phyloP scores from a whole-genome alignment of 805 yeast species.

The Starmerella stigmatis region DNA sequence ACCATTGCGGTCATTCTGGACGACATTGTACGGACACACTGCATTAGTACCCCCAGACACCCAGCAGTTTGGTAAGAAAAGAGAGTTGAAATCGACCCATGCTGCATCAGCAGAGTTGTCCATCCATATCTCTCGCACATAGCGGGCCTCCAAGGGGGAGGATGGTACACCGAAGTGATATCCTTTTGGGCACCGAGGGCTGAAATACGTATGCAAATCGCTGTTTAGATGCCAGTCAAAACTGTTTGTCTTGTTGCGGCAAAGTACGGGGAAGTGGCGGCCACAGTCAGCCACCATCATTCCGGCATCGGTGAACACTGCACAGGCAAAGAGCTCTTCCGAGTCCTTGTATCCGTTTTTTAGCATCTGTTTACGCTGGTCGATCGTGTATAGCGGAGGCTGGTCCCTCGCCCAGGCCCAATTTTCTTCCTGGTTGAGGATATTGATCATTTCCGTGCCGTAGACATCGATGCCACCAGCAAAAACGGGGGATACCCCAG shows the following conservation, averaged over 20 bases:
- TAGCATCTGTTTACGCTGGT: slow-evolving; percentile 18
- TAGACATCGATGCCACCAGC: slow-evolving; percentile 25
- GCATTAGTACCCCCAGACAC: slow-evolving; percentile 72
- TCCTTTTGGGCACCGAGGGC: slow-evolving; percentile 31
- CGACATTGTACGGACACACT: slow-evolving; percentile 62
- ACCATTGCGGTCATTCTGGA: slow-evolving; percentile 46
- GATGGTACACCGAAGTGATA: slow-evolving; percentile 39
- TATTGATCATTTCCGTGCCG: slow-evolving; percentile 16
- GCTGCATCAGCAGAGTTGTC: slow-evolving; percentile 30
- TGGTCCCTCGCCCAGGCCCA: slow-evolving; percentile 72
- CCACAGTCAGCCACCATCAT: slow-evolving; percentile 67
- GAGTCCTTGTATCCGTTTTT: slow-evolving; percentile 6
- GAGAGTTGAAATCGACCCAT: slow-evolving; percentile 78
- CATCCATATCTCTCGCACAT: slow-evolving; percentile 19
- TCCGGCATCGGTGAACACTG: slow-evolving; percentile 36
- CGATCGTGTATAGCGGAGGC: slow-evolving; percentile 34
- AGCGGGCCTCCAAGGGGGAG: slow-evolving; percentile 39
- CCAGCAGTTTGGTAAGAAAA: slow-evolving; percentile 69
- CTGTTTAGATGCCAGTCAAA: slow-evolving; percentile 34
- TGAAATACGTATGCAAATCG: slow-evolving; percentile 30
- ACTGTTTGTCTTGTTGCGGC: slow-evolving; percentile 38
- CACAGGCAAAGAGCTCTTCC: slow-evolving; percentile 35
- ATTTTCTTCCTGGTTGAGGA: slow-evolving; percentile 27
- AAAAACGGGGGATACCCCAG: slow-evolving; percentile 64
- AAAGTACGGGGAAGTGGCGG: slow-evolving; percentile 41